phyloP scores from a whole-genome alignment of 495 filamentous ascomycete species.

The Aspergillus olivimuriae region DNA sequence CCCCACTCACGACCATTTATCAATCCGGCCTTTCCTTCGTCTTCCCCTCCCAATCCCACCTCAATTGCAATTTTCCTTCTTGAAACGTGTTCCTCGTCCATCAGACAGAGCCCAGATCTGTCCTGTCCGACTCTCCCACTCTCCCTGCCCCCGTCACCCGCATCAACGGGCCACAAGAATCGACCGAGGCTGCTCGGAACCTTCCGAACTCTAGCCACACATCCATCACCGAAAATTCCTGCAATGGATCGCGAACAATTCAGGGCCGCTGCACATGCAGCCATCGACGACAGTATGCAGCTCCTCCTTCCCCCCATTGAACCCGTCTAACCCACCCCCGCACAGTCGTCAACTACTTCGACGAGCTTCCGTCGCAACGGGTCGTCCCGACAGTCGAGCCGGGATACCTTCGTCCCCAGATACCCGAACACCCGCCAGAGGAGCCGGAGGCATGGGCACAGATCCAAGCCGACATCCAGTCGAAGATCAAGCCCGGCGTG shows the following conservation, averaged over 20 bases:
- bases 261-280: conserved; percentile 69
- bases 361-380: conserved; percentile 60
- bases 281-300: conserved; percentile 80
- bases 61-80: too few species aligned
- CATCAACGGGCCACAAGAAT: neutral
- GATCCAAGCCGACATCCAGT: conserved; percentile 81
- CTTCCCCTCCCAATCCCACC: too few species aligned
- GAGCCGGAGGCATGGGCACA: conserved; percentile 70
- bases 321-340: conserved; percentile 2
- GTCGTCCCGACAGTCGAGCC: conserved; percentile 77
- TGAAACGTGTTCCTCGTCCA: too few species aligned
- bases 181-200: neutral
- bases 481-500: conserved; percentile 86
- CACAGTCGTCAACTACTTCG: conserved; percentile 71
- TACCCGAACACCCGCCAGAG: conserved; percentile 66
- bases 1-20: too few species aligned
- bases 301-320: too few species aligned
- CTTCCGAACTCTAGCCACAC: neutral
- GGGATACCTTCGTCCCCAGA: conserved; percentile 76
- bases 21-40: too few species aligned
- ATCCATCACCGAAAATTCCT: neutral
- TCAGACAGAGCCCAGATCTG: too few species aligned
- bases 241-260: conserved; percentile 82
- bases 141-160: neutral
- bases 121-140: neutral